Percentiles rank a stretch among this genome's conserved stretches.
These are phyloP conservation scores for Globisporangium spiculum DNA, from an alignment of 352 stramenopile species.

Conservation along the genomic window DNA sequence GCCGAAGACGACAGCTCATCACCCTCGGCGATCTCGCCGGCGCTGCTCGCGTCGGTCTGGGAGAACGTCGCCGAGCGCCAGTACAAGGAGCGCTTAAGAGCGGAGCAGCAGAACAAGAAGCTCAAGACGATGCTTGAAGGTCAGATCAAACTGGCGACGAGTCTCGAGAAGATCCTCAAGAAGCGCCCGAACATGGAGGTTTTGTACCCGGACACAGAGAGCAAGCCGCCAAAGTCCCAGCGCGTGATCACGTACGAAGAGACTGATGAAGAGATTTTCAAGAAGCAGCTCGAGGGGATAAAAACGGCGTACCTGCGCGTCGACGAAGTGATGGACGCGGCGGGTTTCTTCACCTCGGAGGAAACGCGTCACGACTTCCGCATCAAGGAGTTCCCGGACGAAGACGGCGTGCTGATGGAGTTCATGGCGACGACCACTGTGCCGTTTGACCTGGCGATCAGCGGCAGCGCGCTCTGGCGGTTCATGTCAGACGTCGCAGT, in stretches of 20 bases:
- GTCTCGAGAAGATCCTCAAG: conserved; percentile 23
- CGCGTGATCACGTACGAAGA: conserved; percentile 14
- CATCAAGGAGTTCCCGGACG: conserved; percentile 13
- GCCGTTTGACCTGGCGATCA: conserved; percentile 12
- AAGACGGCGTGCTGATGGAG: conserved; percentile 22
- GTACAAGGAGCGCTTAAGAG: conserved; percentile 20
- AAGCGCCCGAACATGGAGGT: conserved; percentile 19
- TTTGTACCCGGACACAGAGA: conserved; percentile 11
- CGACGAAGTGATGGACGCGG: conserved; percentile 3
- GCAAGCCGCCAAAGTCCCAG: not conserved
- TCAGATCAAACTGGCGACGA: conserved; percentile 26
- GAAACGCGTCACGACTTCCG: conserved; percentile 11
- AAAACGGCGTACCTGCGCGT: conserved; percentile 8
- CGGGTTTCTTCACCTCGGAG: conserved; percentile 1
- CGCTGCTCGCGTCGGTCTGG: conserved; percentile 24
- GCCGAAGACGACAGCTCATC: conserved; percentile 1
- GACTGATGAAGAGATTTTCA: conserved; percentile 10
- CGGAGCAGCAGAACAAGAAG: conserved; percentile 29
- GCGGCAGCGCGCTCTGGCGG: conserved; percentile 19
- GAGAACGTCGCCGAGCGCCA: conserved; percentile 29
- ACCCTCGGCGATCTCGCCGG: conserved; percentile 21
- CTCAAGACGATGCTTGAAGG: conserved; percentile 29
- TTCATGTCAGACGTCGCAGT: conserved; percentile 19
- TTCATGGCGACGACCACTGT: conserved; percentile 16
- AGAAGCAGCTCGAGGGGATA: conserved; percentile 5